phyloP scores from a whole-genome alignment of 2,329 filamentous ascomycete genomes.

The Ascochyta rabiei region DNA sequence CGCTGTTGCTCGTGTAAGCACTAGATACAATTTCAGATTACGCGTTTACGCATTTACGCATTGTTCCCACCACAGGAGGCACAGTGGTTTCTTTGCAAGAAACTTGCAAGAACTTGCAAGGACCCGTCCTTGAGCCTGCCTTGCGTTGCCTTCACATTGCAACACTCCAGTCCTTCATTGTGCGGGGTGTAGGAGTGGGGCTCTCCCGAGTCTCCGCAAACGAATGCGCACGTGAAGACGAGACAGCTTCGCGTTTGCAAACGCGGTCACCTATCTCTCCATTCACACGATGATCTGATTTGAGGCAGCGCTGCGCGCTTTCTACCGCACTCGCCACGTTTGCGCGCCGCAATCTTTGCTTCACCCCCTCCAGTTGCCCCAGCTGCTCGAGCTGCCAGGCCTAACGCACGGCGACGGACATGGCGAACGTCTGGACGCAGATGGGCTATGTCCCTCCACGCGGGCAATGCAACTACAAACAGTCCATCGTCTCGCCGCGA shows the following conservation, averaged over 20 bases:
- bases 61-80: not conserved
- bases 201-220: conserved; percentile 5
- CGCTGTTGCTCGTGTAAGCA: not conserved
- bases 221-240: conserved; percentile 27
- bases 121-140: not conserved
- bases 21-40: conserved; percentile 13
- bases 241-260: conserved; percentile 24
- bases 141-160: not conserved
- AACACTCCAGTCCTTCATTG: not conserved
- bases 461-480: conserved; percentile 58
- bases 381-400: not conserved
- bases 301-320: not conserved
- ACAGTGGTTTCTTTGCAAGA: not conserved
- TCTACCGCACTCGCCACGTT: not conserved
- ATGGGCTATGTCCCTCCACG: conserved; percentile 59
- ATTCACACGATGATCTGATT: not conserved
- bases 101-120: not conserved
- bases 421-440: conserved; percentile 55
- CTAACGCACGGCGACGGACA: conserved; percentile 17
- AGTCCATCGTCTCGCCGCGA: conserved; percentile 51
- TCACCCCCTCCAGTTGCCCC: not conserved
- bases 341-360: not conserved
- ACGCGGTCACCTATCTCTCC: not conserved
- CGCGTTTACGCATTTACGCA: not conserved
- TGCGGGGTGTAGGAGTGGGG: conserved; percentile 5